Evolutionary conservation across 1,284 basidiomycete species (phyloP), one percentile per base, ranked within the genome.

Genomic region (Cryptococcus sp.): DNA sequence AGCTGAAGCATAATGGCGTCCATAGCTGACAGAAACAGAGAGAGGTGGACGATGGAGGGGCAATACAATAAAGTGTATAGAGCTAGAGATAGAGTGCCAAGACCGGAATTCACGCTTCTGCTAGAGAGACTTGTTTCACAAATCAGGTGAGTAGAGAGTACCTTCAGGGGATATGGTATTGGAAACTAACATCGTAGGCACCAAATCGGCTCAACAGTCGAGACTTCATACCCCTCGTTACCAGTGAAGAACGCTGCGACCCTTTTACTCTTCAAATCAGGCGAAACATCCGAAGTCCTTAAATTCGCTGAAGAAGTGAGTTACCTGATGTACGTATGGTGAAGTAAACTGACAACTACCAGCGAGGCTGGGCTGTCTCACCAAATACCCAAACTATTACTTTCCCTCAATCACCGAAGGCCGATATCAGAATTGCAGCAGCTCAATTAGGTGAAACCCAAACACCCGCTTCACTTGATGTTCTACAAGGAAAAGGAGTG

Each of bases 1-100:
- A 23, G n/a, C 23, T 42, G 33, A 15, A 31, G 44, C n/a, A 53
- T n/a, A n/a, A n/a, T n/a, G n/a, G n/a, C n/a, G n/a, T 48, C 48
- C 50, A 42, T 53, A 52, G 15, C 13, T 51, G 44, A 49, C 46
- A 46, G 63, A 72, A 57, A 69, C 35, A 73, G 71, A 57, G 96
- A 99, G 76, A 82, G 90, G 50, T 98, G 94, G 90, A 82, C 98
- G 57, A 98, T 99, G 95, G 96, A 98, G 75, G 95, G 95, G 38
- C 89, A 88, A 68, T 99, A 98, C 76, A 92, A 90, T 76, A 96
- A 97, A 76, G 94, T 98, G 3, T 99, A 95, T 91, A 86, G 89
- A 63, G 92, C 94, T 44, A 84, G 92, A 63, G 87, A 90, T 62
- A 86, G 92, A 66, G 90, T 76, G 1, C 73, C 74, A 13, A 62